Percentiles rank a stretch among this genome's conserved stretches.
These are phyloP conservation scores for Wilcoxina mikolae DNA, from an alignment of 495 filamentous ascomycete genomes.

Conservation along the genomic window DNA sequence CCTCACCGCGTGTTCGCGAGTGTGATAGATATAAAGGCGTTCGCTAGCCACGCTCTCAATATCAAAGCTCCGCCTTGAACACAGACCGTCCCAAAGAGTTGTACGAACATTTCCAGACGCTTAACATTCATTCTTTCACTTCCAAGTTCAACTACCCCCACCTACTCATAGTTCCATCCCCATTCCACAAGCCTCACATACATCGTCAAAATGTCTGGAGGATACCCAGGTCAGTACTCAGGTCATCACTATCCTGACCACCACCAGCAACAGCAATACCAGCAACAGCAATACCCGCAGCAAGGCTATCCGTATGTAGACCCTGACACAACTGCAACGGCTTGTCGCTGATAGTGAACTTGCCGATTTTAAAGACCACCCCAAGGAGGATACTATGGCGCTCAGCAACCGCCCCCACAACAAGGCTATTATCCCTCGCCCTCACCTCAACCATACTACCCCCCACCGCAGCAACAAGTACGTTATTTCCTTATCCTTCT, in stretches of 20 bases:
- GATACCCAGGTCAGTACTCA: conserved; percentile 9
- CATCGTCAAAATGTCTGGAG: conserved; percentile 10
- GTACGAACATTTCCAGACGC: background rate
- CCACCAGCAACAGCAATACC: background rate
- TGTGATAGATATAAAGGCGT: conserved; percentile 20
- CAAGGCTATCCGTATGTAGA: conserved; percentile 8
- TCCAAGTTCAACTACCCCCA: background rate
- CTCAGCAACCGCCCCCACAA: background rate
- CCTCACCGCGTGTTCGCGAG: conserved; percentile 1
- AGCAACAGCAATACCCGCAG: conserved; percentile 1
- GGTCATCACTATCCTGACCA: background rate
- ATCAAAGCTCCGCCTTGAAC: no score
- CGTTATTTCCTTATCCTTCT: background rate
- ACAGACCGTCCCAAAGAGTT: no score
- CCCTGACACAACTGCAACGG: background rate
- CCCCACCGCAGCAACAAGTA: conserved; percentile 16
- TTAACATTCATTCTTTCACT: background rate
- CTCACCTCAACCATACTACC: conserved; percentile 21
- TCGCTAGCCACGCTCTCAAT: conserved; percentile 11
- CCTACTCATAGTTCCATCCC: no score
- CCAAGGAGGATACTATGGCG: background rate
- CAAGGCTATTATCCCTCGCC: conserved; percentile 10
- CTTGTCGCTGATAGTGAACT: background rate
- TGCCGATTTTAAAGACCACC: background rate
- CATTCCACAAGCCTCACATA: no score